Evolutionary conservation across 2,329 filamentous ascomycete genomes (phyloP), one percentile per base, ranked within the genome.

Genomic region (Aspergillus novofumigatus): DNA sequence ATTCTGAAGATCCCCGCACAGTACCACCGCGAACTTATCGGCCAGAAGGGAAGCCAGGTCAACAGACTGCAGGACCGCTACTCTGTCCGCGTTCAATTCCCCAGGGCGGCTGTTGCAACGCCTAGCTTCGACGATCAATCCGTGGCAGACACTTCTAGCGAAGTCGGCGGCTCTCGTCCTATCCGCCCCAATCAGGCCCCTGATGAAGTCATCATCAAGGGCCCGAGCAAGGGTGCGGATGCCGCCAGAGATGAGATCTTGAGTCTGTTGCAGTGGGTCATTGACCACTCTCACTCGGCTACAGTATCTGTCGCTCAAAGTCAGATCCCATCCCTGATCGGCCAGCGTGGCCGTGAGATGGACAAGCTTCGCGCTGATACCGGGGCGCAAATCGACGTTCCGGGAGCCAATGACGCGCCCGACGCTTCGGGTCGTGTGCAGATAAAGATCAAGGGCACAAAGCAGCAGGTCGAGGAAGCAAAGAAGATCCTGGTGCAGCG

Each of bases 81-180:
- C 81, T 88, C 89, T 70, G 94, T 99, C 45, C 87, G 92, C 61
- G 94, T 99, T 67, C 93, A 97, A 78, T 99, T 99, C 81, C 94
- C 94, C 44, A 90, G 92, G 71, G 79, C 82, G 51, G 77, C 73
- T 45, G 66, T 70, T 52, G 67, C 67, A 53, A 73, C 72, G 51
- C 73, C 62, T 45, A 41, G 54, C 53, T 81, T 83, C 58, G 90
- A 94, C 58, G 91, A 95, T 56, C 83, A 86, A 57, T 84, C 86
- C 14, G 83, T 83, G 60, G 83, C 81, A 14, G 92, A 93, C 65
- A 86, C 83, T 41, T 81, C 82, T 28, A 89, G 87, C 62, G 89
- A 93, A 58, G 79, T 80, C 52, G 80, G 79, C 57, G 85, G 84
- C 60, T 75, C 78, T 52, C 79, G 81, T 58, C 86, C 86, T 71